A percentile compares a stretch with the other conserved stretches of the same genome.
These are phyloP conservation scores for Solanum chmielewskii DNA, from an alignment of 257 asterid species.

Conservation along the genomic window DNA sequence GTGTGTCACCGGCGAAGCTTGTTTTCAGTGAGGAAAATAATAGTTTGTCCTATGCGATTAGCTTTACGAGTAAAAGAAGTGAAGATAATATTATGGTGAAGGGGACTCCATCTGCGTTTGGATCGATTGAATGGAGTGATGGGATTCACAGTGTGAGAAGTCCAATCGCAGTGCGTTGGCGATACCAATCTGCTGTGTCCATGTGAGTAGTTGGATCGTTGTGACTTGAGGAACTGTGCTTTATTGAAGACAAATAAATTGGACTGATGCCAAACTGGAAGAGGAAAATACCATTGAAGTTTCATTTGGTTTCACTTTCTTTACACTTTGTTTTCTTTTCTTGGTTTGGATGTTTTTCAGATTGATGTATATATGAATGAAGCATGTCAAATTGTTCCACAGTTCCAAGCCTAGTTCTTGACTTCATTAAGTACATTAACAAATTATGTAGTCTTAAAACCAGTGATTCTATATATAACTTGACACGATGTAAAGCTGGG, in stretches of 20 bases:
- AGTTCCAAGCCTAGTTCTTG: not conserved
- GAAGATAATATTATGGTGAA: constrained; percentile 13
- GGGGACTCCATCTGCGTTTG: constrained; percentile 37
- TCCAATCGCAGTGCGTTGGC: constrained; percentile 60
- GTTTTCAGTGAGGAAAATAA: constrained; percentile 29
- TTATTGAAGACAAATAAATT: not conserved
- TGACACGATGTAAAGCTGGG: not conserved
- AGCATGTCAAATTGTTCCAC: not conserved
- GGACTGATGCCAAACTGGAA: not conserved
- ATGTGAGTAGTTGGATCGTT: constrained; percentile 23
- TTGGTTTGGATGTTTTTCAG: not conserved
- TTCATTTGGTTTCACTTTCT: not conserved
- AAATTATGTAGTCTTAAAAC: not conserved
- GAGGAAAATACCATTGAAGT: not conserved
- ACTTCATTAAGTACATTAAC: not conserved
- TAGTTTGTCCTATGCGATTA: constrained; percentile 54
- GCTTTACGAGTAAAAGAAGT: constrained; percentile 25
- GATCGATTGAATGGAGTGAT: constrained; percentile 78
- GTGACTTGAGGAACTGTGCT: not conserved
- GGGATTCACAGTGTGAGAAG: constrained; percentile 67
- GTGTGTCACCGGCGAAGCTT: constrained; percentile 53
- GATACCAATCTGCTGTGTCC: constrained; percentile 20
- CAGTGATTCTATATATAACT: not conserved
- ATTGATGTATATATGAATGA: not conserved
- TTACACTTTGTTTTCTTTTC: not conserved